These are phyloP conservation scores for Gossypium raimondii DNA, from an alignment of 345 rosid species.

Conservation along the genomic window DNA sequence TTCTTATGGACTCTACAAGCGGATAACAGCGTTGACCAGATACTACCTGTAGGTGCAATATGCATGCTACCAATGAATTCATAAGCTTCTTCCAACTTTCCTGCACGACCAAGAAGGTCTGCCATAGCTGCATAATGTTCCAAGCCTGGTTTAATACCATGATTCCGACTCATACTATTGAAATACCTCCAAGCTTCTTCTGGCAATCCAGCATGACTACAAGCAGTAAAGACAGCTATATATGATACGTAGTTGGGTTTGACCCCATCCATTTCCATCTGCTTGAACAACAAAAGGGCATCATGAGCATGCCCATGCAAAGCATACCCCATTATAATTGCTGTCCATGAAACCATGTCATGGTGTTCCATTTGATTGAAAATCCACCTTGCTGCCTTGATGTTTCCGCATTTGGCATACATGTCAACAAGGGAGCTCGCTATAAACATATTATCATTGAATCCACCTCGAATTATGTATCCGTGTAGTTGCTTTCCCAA, in stretches of 20 bases:
- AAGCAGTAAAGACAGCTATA: conserved; percentile 77
- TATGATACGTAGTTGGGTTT: conserved; percentile 63
- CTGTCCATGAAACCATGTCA: conserved; percentile 85
- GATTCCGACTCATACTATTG: conserved; percentile 48
- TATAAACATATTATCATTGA: conserved; percentile 49
- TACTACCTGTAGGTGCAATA: conserved; percentile 46
- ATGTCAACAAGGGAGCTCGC: conserved; percentile 85
- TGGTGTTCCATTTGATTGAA: conserved; percentile 57
- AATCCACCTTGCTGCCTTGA: conserved; percentile 52
- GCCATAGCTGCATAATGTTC: conserved; percentile 87
- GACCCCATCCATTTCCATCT: conserved; percentile 65
- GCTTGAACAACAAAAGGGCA: conserved; percentile 64
- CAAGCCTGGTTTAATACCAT: conserved; percentile 53
- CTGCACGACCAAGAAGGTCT: conserved; percentile 87
- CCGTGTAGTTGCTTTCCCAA: conserved; percentile 86
- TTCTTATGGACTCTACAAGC: conserved; percentile 79
- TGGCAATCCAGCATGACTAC: conserved; percentile 76
- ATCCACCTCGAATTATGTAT: conserved; percentile 51
- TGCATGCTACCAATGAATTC: conserved; percentile 48
- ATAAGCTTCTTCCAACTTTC: conserved; percentile 78
- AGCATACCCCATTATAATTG: conserved; percentile 81
- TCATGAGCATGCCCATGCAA: conserved; percentile 67
- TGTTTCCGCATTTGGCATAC: conserved; percentile 86
- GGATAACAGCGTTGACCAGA: conserved; percentile 68
- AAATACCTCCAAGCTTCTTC: conserved; percentile 62